Conservation (phyloP, 1,284 basidiomycete species). For the Hortiboletus rubellus region DNA sequence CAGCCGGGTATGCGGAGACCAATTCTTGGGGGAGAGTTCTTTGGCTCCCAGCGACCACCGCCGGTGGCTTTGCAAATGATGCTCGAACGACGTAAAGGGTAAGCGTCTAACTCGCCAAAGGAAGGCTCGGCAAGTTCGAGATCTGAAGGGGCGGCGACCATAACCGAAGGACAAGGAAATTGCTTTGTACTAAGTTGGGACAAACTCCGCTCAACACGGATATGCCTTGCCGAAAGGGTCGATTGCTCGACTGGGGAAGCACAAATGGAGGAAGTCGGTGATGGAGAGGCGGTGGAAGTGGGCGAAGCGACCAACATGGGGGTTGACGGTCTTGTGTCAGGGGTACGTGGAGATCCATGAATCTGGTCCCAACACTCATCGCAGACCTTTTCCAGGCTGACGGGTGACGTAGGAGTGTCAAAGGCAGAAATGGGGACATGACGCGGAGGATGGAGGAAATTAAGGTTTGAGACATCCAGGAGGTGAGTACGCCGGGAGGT, state of each 20-base stretch:
- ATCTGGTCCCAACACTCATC: slow-evolving; percentile 74
- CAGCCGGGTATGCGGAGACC: slow-evolving; percentile 59
- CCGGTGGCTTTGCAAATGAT: slow-evolving; percentile 71
- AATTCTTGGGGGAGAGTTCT: slow-evolving; percentile 45
- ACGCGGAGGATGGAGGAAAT: slow-evolving; percentile 67
- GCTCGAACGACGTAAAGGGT: slow-evolving; percentile 64
- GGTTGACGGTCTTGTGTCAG: slow-evolving; percentile 41
- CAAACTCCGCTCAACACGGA: slow-evolving; percentile 31
- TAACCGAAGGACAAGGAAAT: slow-evolving; percentile 39
- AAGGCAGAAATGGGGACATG: slow-evolving; percentile 56
- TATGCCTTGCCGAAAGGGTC: slow-evolving; percentile 19
- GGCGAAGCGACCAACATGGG: slow-evolving; percentile 33
- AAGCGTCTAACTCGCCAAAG: slow-evolving; percentile 62
- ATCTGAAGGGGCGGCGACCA: slow-evolving; percentile 33
- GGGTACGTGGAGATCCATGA: slow-evolving; percentile 52
- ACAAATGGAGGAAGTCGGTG: slow-evolving; percentile 36
- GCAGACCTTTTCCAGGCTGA: slow-evolving; percentile 57
- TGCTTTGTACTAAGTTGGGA: slow-evolving; percentile 31
- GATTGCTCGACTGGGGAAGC: slow-evolving; percentile 39
- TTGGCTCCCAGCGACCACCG: slow-evolving; percentile 74
- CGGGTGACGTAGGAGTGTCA: slow-evolving; percentile 56
- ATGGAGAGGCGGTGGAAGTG: slow-evolving; percentile 31
- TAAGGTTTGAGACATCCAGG: slow-evolving; percentile 65
- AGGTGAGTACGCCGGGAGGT: slow-evolving; percentile 56
- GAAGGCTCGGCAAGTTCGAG: slow-evolving; percentile 43